Evolutionary conservation across 2,329 filamentous ascomycete genomes (phyloP), one percentile per base, ranked within the genome.

Genomic region (Trichoderma sp.): DNA sequence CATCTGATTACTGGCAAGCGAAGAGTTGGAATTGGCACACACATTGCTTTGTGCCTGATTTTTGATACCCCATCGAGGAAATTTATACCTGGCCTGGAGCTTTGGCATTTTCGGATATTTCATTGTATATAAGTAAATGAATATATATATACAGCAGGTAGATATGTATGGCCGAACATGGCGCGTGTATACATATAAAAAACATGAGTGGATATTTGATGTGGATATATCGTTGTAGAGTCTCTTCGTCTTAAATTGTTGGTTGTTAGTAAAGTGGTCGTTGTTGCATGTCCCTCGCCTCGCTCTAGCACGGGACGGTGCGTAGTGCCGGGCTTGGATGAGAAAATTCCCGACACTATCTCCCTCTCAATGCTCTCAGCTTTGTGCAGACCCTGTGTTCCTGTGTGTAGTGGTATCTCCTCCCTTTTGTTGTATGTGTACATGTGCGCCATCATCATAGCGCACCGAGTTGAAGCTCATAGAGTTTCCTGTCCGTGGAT

Each of bases 1-100:
- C 18, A 45, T 38, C 45, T 66, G 41, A 60, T 62, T 24, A 27
- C 21, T 45, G 63, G 45, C 69, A 72, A 50, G 64, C 56, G 76
- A 69, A 76, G 59, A 74, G 63, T 67, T 74, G 74, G 75, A 60
- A 76, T 60, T 64, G 68, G 62, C 41, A 60, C 38, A 72, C 31
- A 72, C 14, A 74, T 50, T 50, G 29, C 33, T 73, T 75, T 35
- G 56, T 29, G 41, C 45, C 38, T 72, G 45, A 78, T 62, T 74
- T 75, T 80, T 80, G 81, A 82, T 82, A 82, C 81, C 81, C 81
- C 77, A 45, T 66, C 45, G 59, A 73, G 68, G 67, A 66, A 50
- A 38, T 45, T 63, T 75, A 62, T 76, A 60, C 53, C 60, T 71
- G 75, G 75, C 77, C 77, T 77, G 24, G 60, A 64, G 21, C 73